Evolutionary conservation across 371 early-diverging fungal genomes (phyloP), one percentile per base, ranked within the genome.

Genomic region (Nosema bombycis): DNA sequence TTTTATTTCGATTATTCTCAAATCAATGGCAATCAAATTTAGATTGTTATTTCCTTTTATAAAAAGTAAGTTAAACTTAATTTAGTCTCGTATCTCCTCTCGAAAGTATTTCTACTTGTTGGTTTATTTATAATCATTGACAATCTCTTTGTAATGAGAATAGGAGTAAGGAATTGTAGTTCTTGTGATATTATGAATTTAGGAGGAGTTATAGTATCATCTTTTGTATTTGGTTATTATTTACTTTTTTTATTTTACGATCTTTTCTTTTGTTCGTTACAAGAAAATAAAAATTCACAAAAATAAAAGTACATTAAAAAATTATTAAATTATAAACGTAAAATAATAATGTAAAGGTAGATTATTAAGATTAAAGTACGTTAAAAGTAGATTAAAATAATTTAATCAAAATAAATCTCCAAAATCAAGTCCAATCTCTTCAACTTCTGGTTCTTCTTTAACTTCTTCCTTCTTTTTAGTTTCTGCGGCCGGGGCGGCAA

Each of bases 391-490:
- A 36, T 32, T 64, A 28, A 14, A 64, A 6, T 37, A 66, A 66
- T 21, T 66, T 66, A 21, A 10, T 69, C 46, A 69, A n/a, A 69
- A 69, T 46, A 69, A 30, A 54, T 69, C 69, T 63, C 60, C 63
- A 37, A 82, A 78, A 32, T 76, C 75, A 37, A 81, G 33, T 26
- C 54, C 78, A 46, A 63, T 34, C 10, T 81, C 81, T n/a, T 70
- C 72, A 70, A 21, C 71, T 33, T 63, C 67, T 66, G 66, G 73
- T 38, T 77, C 73, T 65, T 78, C 75, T 38, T 26, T 71, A 36
- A 61, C 76, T 57, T 66, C 57, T 61, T 67, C 57, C 58, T 72
- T 63, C 57, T 57, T 57, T 55, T 64, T 76, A 2, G 34, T 75
- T 37, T 28, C 80, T 21, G 67, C 28, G 4, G 29, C 65, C 23